Conservation (phyloP, 2,329 filamentous ascomycete genomes). For the Meredithiella fracta region DNA sequence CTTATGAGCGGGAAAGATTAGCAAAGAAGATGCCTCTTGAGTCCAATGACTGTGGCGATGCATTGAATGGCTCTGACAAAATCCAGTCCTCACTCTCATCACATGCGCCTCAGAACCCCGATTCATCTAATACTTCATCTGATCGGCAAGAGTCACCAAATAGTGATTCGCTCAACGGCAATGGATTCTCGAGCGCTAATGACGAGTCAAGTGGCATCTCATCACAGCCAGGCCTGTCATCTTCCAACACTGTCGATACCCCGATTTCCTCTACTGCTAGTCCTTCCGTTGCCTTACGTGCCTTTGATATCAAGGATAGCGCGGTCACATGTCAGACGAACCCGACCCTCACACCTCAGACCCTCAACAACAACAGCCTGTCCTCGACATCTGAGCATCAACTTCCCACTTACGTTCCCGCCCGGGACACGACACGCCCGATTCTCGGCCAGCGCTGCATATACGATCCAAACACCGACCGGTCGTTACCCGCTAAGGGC, state of each 20-base stretch:
- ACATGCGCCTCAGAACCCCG: not conserved
- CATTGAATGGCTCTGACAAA: too few relatives aligned
- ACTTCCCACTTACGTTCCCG: constrained; percentile 30
- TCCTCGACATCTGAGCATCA: not conserved
- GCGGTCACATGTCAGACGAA: constrained; percentile 3
- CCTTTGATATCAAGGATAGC: not conserved
- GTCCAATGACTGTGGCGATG: not conserved
- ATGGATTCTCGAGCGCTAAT: constrained; percentile 57
- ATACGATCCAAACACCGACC: constrained; percentile 44
- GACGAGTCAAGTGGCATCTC: constrained; percentile 29
- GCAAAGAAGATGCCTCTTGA: constrained; percentile 1
- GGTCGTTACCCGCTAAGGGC: constrained; percentile 27
- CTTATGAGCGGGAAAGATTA: constrained; percentile 43
- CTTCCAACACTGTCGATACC: constrained; percentile 31
- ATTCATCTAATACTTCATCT: not conserved
- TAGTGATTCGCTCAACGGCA: constrained; percentile 52
- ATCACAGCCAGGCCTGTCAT: constrained; percentile 2
- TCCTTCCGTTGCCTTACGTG: not conserved
- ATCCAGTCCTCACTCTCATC: not conserved
- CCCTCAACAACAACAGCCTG: constrained; percentile 17
- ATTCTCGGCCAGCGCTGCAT: constrained; percentile 41
- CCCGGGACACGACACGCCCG: constrained; percentile 38
- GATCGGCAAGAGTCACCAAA: constrained; percentile 30
- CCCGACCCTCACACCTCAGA: constrained; percentile 19
- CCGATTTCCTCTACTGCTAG: constrained; percentile 20